Evolutionary conservation across 345 rosid species (phyloP).

Genomic region (Salix caprea): DNA sequence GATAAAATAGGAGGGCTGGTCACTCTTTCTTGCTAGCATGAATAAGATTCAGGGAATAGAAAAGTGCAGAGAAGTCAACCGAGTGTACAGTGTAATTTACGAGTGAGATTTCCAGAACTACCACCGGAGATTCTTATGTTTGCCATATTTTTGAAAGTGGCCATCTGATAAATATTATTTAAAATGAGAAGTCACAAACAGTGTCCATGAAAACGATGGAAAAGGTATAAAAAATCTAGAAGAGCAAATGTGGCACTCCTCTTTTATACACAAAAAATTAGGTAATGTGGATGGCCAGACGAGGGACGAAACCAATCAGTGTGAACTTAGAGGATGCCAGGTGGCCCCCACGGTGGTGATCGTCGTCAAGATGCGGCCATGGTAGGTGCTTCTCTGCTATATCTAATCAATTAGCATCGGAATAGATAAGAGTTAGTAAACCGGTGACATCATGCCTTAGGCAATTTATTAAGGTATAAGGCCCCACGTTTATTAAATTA

Average conservation of each 20-base stretch:
- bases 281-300: neutral
- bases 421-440: constrained; percentile 13
- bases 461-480: constrained; percentile 12
- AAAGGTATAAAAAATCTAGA: too few species aligned
- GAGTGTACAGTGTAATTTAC: too few species aligned
- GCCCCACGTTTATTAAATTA: neutral
- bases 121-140: neutral
- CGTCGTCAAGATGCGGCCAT: neutral
- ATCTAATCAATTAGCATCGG: neutral
- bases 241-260: neutral
- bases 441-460: constrained; percentile 33
- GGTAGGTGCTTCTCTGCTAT: neutral
- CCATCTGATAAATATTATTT: too few species aligned
- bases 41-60: neutral
- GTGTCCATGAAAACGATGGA: neutral
- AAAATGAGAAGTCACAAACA: neutral
- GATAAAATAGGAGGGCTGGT: too few species aligned
- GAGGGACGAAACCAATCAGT: neutral
- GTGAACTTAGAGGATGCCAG: neutral
- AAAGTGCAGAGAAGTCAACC: neutral
- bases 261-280: neutral
- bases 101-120: neutral
- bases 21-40: too few species aligned
- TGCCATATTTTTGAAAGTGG: neutral
- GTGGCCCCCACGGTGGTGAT: neutral